phyloP scores from a whole-genome alignment of 225 moss, liverwort and hornwort species.

The Straminergon stramineum region DNA sequence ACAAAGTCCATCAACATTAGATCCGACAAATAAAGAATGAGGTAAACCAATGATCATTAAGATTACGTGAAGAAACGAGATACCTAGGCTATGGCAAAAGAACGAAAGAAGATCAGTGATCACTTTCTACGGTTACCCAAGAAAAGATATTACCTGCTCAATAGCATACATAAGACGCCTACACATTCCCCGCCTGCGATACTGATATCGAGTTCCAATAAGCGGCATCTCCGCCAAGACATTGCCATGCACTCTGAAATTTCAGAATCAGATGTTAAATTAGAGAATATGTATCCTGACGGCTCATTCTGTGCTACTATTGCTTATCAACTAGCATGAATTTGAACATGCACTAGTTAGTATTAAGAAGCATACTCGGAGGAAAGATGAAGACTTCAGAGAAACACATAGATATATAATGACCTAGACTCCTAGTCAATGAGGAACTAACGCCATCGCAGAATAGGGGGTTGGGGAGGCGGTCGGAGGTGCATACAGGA shows the following conservation, averaged over 20 bases:
- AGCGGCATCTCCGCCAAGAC: slow-evolving; percentile 85
- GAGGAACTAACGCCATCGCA: not conserved
- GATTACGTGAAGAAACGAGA: not conserved
- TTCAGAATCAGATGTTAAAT: slow-evolving; percentile 2
- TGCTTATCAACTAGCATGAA: not conserved
- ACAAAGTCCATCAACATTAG: not conserved
- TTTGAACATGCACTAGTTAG: not conserved
- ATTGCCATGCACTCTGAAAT: slow-evolving; percentile 72
- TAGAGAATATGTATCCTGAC: not conserved
- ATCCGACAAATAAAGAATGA: not conserved
- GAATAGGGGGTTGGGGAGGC: not conserved
- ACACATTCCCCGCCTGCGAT: slow-evolving; percentile 92
- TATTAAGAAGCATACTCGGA: not conserved
- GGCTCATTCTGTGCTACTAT: not conserved
- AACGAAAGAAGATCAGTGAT: not conserved
- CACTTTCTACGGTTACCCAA: not conserved
- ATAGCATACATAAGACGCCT: slow-evolving; percentile 79
- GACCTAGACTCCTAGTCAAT: not conserved
- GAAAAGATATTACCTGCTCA: slow-evolving; percentile 45
- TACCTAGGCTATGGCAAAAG: not conserved
- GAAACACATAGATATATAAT: not conserved
- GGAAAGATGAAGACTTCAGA: not conserved
- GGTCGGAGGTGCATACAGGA: not conserved
- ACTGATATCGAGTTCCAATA: slow-evolving; percentile 86
- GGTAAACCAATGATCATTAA: not conserved